Evolutionary conservation across 108 stramenopile species (phyloP), one percentile per base, ranked within the genome.

Genomic region (Cyclotella distinguenda): DNA sequence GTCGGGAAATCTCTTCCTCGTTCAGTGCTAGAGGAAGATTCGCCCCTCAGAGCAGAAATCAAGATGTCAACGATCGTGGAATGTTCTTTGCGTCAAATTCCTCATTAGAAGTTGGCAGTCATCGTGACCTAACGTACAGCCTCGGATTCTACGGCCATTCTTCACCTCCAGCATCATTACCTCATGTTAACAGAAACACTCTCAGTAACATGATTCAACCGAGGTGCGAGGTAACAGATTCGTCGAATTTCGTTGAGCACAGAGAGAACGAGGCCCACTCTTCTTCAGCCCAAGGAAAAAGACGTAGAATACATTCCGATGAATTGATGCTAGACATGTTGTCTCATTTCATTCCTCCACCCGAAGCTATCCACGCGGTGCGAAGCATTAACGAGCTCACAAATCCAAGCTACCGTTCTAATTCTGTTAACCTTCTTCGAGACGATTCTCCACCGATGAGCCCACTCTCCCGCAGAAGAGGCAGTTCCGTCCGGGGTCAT

Each of bases 231-330:
- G n/a, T n/a, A n/a, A n/a, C n/a, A n/a, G n/a, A n/a, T n/a, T n/a
- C n/a, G n/a, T n/a, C n/a, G n/a, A n/a, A n/a, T n/a, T n/a, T n/a
- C n/a, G n/a, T 3, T 9, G 28, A 2, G 46, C 21, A 18, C 16
- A n/a, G n/a, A n/a, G n/a, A n/a, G n/a, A n/a, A n/a, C n/a, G n/a
- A 19, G 16, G 32, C 36, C 1, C 54, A 21, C 13, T 55, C 54
- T 18, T 18, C 54, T 2, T 0, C 4, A 4, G n/a, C 11, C 11
- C 54, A 55, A 4, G 35, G 35, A 18, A 59, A 59, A 59, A 22
- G 58, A 6, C 39, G 58, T 15, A 59, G 42, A 26, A 43, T 59
- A 42, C 42, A 59, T 7, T 59, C 39, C 15, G 27, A 59, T 27
- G 58, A 59, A n/a, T 43, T 59, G 42, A 9, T 56, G 6, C 2